phyloP scores from a whole-genome alignment of 2,329 filamentous ascomycete genomes.

The Xylaria sp. region DNA sequence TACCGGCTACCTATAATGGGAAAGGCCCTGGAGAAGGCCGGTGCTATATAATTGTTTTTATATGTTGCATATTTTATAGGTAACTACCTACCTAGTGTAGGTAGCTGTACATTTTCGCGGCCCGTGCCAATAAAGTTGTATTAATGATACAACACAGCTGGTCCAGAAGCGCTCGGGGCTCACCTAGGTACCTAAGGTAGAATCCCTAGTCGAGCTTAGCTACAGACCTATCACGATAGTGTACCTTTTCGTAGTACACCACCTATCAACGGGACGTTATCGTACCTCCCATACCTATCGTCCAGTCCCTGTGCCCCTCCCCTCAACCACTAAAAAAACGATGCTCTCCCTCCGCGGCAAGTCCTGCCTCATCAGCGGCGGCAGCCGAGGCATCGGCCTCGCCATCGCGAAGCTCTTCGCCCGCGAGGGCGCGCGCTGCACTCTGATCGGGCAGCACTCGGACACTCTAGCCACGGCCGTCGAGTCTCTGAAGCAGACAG shows the following conservation, averaged over 20 bases:
- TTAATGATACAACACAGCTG: background rate
- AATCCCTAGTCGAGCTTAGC: background rate
- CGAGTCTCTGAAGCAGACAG: slow-evolving; percentile 45
- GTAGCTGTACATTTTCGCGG: background rate
- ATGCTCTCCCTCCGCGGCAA: slow-evolving; percentile 56
- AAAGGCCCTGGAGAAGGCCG: no score
- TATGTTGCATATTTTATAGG: no score
- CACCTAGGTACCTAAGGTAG: background rate
- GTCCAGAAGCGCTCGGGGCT: background rate
- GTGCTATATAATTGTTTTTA: no score
- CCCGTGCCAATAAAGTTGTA: background rate
- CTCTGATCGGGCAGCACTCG: slow-evolving; percentile 69
- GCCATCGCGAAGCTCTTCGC: slow-evolving; percentile 76
- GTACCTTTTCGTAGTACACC: no score
- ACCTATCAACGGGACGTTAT: no score
- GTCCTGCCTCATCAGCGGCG: slow-evolving; percentile 73
- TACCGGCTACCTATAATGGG: background rate
- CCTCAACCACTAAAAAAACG: background rate
- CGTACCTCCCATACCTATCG: background rate
- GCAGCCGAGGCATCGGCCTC: slow-evolving; percentile 75
- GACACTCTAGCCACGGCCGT: slow-evolving; percentile 57
- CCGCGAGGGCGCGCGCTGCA: slow-evolving; percentile 66
- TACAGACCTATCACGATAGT: no score
- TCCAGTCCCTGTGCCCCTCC: background rate
- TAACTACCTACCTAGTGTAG: background rate